Conservation (phyloP, 1,139 yeast species). For the Chernovozyma aurita region DNA sequence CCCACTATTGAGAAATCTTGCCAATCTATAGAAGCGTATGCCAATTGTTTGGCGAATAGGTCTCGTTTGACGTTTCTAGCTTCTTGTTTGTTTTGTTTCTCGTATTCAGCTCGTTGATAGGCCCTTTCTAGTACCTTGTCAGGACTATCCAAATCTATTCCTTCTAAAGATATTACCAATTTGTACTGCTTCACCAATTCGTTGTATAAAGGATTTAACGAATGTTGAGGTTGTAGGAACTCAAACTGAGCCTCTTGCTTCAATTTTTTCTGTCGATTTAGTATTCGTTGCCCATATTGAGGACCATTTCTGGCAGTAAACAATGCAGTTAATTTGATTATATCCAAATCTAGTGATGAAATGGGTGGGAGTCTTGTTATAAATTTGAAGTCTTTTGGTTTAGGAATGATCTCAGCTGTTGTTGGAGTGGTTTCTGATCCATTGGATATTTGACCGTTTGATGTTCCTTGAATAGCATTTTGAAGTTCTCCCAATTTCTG, state of each 20-base stretch:
- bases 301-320: constrained; percentile 57
- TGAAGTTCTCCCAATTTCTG: constrained; percentile 14
- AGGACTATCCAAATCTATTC: constrained; percentile 10
- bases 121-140: constrained; percentile 44
- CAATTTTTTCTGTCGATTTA: constrained; percentile 31
- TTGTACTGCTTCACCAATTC: constrained; percentile 56
- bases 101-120: constrained; percentile 54
- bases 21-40: constrained; percentile 85
- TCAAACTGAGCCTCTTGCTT: constrained; percentile 57
- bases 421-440: not conserved
- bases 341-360: constrained; percentile 59
- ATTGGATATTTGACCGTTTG: not conserved
- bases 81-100: constrained; percentile 29
- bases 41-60: constrained; percentile 30
- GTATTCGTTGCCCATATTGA: constrained; percentile 34
- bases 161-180: constrained; percentile 22
- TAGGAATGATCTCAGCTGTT: constrained; percentile 5
- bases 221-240: constrained; percentile 59
- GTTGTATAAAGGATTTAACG: constrained; percentile 52
- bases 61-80: constrained; percentile 32
- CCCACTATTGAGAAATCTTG: constrained; percentile 72
- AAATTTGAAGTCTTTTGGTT: constrained; percentile 44
- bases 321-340: constrained; percentile 70
- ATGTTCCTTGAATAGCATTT: not conserved
- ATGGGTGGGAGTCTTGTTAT: constrained; percentile 49